Evolutionary conservation across 805 yeast genomes (phyloP).

Genomic region (Priceomyces haplophilus): DNA sequence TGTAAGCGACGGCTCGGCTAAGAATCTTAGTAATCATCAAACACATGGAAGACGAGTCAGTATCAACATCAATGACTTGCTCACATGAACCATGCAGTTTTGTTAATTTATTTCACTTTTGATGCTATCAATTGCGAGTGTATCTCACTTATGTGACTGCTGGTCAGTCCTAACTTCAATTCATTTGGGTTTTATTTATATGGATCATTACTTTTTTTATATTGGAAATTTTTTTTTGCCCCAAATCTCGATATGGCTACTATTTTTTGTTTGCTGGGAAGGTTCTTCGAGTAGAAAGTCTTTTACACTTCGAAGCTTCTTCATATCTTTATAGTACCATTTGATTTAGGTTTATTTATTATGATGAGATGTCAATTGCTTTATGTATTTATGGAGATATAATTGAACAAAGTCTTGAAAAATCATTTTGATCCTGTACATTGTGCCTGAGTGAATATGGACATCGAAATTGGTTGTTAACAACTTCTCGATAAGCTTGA

Average conservation of each 20-base stretch:
- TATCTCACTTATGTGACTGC: not conserved
- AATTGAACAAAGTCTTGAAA: too few relatives aligned
- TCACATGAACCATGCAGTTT: constrained; percentile 11
- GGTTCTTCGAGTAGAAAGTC: too few relatives aligned
- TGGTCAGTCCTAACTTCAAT: not conserved
- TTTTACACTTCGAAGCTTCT: too few relatives aligned
- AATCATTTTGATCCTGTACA: not conserved
- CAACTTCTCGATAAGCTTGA: not conserved
- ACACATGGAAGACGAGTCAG: constrained; percentile 13
- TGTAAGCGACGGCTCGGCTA: constrained; percentile 7
- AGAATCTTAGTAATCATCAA: not conserved
- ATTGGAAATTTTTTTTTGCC: too few relatives aligned
- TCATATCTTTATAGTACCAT: too few relatives aligned
- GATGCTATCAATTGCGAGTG: too few relatives aligned
- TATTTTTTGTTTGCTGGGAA: not conserved
- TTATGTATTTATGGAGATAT: too few relatives aligned
- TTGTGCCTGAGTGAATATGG: not conserved
- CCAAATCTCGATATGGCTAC: not conserved
- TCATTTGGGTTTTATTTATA: constrained; percentile 1
- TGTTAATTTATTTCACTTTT: not conserved
- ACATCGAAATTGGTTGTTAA: not conserved
- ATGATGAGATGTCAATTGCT: not conserved
- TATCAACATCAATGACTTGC: constrained; percentile 31
- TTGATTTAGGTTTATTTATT: not conserved
- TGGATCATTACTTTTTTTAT: constrained; percentile 1